Evolutionary conservation across 2,329 filamentous ascomycete genomes (phyloP).

Genomic region (Pseudocercospora crystallina): DNA sequence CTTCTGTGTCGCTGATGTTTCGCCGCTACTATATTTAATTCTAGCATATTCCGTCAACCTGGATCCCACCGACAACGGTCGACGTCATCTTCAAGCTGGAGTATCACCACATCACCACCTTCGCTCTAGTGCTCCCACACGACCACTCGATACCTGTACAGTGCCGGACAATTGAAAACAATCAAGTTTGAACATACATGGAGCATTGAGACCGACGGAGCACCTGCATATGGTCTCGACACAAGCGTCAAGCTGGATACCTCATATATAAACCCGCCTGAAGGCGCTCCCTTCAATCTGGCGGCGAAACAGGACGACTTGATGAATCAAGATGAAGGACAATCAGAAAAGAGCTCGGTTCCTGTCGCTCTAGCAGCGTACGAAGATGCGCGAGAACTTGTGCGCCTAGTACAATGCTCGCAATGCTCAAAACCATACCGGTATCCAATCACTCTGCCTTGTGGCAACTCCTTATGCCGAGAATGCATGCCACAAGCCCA

Average conservation of each 20-base stretch:
- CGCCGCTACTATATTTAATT: too few species aligned
- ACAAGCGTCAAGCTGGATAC: conserved; percentile 14
- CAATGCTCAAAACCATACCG: conserved; percentile 68
- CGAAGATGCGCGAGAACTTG: conserved; percentile 60
- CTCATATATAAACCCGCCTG: conserved; percentile 12
- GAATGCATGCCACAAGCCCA: conserved; percentile 69
- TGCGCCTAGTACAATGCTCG: conserved; percentile 76
- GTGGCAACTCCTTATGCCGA: conserved; percentile 75
- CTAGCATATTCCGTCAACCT: too few species aligned
- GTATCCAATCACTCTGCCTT: conserved; percentile 74
- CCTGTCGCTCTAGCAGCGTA: conserved; percentile 47
- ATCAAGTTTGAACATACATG: too few species aligned
- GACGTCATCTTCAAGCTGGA: too few species aligned
- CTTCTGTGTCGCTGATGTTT: too few species aligned
- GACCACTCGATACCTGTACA: too few species aligned
- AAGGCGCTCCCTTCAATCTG: conserved; percentile 19
- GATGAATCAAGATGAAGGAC: conserved; percentile 69
- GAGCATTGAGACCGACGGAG: too few species aligned
- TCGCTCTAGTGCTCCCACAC: too few species aligned
- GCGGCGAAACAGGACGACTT: conserved; percentile 79
- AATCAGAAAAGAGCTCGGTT: conserved; percentile 57
- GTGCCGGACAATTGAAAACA: too few species aligned
- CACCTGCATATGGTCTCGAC: conserved; percentile 16
- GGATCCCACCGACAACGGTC: too few species aligned
- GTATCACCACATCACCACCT: too few species aligned